Base-by-base conservation (phyloP, 2,329 filamentous ascomycete genomes). In the Rutstroemia sp. region DNA sequence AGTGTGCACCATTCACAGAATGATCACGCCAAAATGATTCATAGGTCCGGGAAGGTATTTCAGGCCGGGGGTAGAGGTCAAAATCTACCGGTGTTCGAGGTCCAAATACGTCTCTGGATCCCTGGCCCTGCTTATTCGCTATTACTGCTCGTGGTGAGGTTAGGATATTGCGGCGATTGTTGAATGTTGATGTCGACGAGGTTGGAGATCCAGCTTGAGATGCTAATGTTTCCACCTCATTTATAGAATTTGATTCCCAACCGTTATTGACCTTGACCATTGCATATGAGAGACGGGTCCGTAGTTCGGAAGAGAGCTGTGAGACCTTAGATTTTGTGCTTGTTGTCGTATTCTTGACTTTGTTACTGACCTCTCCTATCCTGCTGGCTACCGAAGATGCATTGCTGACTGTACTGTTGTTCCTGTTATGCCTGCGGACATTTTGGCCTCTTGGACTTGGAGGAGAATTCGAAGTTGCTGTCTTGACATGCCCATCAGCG, bases 201-300 rank as follows among this genome's bases (percentile, higher is more conserved):
- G 78, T 74, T 25, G 84, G 83, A 1, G 86, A 89, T 19, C 77
- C 80, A 57, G 79, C 79, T 54, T 87, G 83, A 1, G 88, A 89
- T 9, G 88, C 82, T 42, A 89, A 73, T 48, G 81, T 82, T 72
- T 92, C 89, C 30, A 92, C 81, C 71, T 92, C 88, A 55, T 87
- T 84, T 57, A 94, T 82, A 17, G 83, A 84, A 61, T 87, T 84
- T 50, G 85, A 80, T 72, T 95, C 88, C 87, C 91, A 94, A 57
- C 89, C 90, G 68, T 95, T 85, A 69, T 90, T 89, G 42, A 96
- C 88, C 72, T 96, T 96, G 68, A 95, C 81, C 81, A 95, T 94
- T 61, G 92, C 92, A 71, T 96, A 96, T 6, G 90, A 89, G 27
- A 97, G 79, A 65, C 90, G 87, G 51, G 90, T 86, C 68, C 86